Evolutionary conservation across 108 stramenopile species (phyloP).

Genomic region (Skeletonema costatum): DNA sequence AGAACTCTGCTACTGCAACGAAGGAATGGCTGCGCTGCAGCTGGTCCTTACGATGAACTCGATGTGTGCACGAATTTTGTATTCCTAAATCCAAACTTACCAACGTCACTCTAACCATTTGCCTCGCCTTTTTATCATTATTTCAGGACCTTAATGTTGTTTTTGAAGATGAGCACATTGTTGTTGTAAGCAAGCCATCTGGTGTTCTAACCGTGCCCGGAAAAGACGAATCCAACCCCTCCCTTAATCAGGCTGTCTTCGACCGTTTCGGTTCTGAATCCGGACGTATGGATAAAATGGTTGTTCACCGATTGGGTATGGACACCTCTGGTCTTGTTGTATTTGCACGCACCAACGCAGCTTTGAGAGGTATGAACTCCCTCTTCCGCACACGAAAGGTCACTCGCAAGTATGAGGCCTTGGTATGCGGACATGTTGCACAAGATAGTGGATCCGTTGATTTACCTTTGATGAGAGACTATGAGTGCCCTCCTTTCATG

Average conservation of each 20-base stretch:
- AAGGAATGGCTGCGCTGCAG: not conserved
- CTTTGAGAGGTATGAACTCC: conserved; percentile 66
- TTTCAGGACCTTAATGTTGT: conserved; percentile 76
- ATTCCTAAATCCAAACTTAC: not conserved
- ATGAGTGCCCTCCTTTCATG: conserved; percentile 83
- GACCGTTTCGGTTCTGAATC: conserved; percentile 63
- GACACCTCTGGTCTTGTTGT: conserved; percentile 86
- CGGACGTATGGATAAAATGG: conserved; percentile 79
- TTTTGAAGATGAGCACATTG: conserved; percentile 80
- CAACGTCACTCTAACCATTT: not conserved
- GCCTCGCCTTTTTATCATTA: not conserved
- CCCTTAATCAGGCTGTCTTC: conserved; percentile 68
- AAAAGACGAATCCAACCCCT: conserved; percentile 60
- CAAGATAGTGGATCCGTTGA: conserved; percentile 70
- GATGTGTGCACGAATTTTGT: not conserved
- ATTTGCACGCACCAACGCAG: conserved; percentile 73
- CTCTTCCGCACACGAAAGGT: conserved; percentile 76
- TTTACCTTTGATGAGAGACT: conserved; percentile 80
- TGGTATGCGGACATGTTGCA: conserved; percentile 77
- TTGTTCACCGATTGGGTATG: conserved; percentile 86
- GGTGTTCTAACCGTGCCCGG: conserved; percentile 80
- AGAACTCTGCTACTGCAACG: no score
- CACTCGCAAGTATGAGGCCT: conserved; percentile 75
- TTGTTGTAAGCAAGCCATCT: conserved; percentile 83
- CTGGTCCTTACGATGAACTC: not conserved